Evolutionary conservation across 176 grass and related monocot genomes (phyloP), one percentile per base, ranked within the genome.

Genomic region (Carex parvula): DNA sequence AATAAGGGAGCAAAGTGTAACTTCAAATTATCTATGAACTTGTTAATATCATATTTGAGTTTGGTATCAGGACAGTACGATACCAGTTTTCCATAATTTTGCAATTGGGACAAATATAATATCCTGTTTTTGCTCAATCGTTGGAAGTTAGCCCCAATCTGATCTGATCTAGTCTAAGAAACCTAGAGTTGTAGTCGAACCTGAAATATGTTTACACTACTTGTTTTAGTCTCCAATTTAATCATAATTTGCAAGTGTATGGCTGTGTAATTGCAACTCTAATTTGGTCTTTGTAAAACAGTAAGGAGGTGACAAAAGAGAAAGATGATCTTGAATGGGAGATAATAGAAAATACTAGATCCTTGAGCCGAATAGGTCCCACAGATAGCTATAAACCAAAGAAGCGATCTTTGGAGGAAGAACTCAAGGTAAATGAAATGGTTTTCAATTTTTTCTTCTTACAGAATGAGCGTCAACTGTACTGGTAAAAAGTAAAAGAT

Each of bases 301-400:
- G 93, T 75, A 95, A 98, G 88, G 96, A 98, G 74, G 91, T 98
- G 42, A 90, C 89, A 5, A 95, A 98, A 80, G 91, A 98, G 89
- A 98, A 90, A 75, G 96, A 98, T 60, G 93, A 98, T 85, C 84
- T 98, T 22, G 96, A 98, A 87, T 95, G 96, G 96, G 81, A 95
- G 85, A 92, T 98, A 2, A 88, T 93, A 79, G 93, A 95, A 85
- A 95, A 89, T 77, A 95, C 86, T 73, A 92, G 87, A 87, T 89
- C 96, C 65, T 58, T 95, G 22, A 95, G 87, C 76, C 83, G 89
- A 85, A 93, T 85, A 57, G 89, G 96, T 50, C 92, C 92, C 0
- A 84, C 91, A 71, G 89, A 92, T 64, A 88, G 90, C 75, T 98
- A 98, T 75, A 91, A 89, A 32, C 95, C 91, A 16, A 94, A 90